Base-by-base conservation (phyloP, 768 basidiomycete species). In the Agaricus sinodeliciosus region DNA sequence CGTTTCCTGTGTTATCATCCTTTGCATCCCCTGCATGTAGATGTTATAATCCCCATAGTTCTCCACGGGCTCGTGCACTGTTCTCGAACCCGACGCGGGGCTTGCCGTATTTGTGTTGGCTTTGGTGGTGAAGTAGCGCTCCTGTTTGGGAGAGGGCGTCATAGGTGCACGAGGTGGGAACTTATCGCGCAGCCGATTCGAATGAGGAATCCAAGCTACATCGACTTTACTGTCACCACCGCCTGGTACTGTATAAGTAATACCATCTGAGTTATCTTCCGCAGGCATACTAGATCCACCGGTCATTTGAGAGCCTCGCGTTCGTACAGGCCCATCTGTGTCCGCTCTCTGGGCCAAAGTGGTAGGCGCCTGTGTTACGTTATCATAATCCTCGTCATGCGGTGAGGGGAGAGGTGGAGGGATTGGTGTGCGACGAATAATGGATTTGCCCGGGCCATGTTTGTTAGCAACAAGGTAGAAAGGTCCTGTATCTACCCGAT, bases 391-490 rank as follows among this genome's bases (percentile, higher is more conserved):
- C 43, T 73, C 71, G 42, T 70, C 67, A 50, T 69, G 55, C 15
- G 68, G 69, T 18, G 67, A 56, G 2, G 22, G 9, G n/a, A 69
- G 71, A 25, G 71, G 69, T 5, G 67, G 67, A 0, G 74, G 69
- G 13, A 72, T 65, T 31, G 64, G 68, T 22, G 68, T 71, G 22
- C 72, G 69, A 46, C 66, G 67, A 16, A 72, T 61, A 51, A 69
- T 60, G 3, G 63, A 65, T 56, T 72, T 72, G 31, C 67, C 69
- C 1, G 60, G 62, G 16, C 69, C 71, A 28, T 68, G 59, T 55
- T 62, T 68, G 54, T 71, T 67, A n/a, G 72, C 64, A 16, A 75
- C 69, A 46, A 73, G 65, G 55, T 74, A 73, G 55, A 67, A 69
- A 9, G 66, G 60, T 12, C 68, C 68, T 9, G 71, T 64, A 42